phyloP scores from a whole-genome alignment of 495 filamentous ascomycete species.

The Neurospora sp. region DNA sequence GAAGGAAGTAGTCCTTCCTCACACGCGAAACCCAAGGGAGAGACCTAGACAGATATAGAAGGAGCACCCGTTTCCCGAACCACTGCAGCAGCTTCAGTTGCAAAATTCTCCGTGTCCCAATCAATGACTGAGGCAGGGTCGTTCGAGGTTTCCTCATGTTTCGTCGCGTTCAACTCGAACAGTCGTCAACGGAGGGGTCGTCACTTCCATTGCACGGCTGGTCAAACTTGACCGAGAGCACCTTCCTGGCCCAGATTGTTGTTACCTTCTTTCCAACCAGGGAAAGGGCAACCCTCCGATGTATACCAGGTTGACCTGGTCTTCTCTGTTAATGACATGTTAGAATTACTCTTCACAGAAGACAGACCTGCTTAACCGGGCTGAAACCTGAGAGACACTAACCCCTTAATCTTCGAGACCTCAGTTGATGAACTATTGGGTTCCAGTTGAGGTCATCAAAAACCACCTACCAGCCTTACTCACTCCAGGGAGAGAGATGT shows the following conservation, averaged over 20 bases:
- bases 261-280: neutral
- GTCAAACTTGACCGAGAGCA: neutral
- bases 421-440: neutral
- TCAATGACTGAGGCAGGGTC: neutral
- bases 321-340: neutral
- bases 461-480: neutral
- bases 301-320: neutral
- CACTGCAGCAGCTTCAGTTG: neutral
- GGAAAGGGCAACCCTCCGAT: neutral
- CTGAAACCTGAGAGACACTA: neutral
- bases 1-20: neutral
- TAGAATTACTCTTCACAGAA: neutral
- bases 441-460: neutral
- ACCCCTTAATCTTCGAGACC: neutral
- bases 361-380: neutral
- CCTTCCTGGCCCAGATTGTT: neutral
- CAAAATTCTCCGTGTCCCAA: conserved; percentile 5
- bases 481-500: neutral
- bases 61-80: conserved; percentile 3
- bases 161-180: neutral
- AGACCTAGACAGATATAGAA: conserved; percentile 19
- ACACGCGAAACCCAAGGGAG: neutral
- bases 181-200: neutral
- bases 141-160: neutral
- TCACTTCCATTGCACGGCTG: neutral